Base-by-base conservation (phyloP, 2,329 filamentous ascomycete species). In the Scedosporium apiospermum region DNA sequence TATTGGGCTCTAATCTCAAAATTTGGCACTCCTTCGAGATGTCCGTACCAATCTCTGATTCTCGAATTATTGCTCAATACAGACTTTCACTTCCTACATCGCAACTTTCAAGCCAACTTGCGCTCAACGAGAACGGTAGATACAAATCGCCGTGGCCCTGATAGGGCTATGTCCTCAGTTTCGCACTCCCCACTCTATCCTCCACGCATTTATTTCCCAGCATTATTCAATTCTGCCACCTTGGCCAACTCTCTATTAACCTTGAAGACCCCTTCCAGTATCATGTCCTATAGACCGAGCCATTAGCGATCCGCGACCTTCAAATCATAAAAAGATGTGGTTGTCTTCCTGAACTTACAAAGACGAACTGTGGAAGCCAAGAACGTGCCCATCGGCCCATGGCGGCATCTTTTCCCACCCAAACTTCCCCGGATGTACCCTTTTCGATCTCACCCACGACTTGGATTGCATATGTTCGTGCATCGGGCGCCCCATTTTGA, bases 361-460 rank as follows among this genome's bases (percentile, higher is more conserved):
- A 55, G 18, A 55, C 51, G 4, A 12, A 55, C 18, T 55, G 51
- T 9, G 51, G 51, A 21, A 26, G 27, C n/a, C 66, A 12, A 61
- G 59, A 64, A 12, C 60, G 58, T 53, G 46, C 60, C 23, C 61
- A 27, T 3, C 64, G 53, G 7, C 30, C 62, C 12, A 64, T 3
- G 46, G 60, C 34, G 12, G 65, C 67, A 49, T 64, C 63, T 46
- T 63, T 65, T 10, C 68, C 68, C 12, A 61, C 65, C 68, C 67
- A 68, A 6, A 68, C 53, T 16, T 58, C 57, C 18, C 66, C 68
- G 21, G 38, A 60, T 10, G 64, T 57, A 7, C 68, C 67, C 58
- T 63, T 68, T 3, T 69, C 66, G 14, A 68, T 59, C 23, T 63
- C 61, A 4, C 60, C 60, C 1, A 69, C 64, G 6, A 69, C 66